Base-by-base conservation (phyloP, 176 grass and related monocot species). In the Zea luxurians region DNA sequence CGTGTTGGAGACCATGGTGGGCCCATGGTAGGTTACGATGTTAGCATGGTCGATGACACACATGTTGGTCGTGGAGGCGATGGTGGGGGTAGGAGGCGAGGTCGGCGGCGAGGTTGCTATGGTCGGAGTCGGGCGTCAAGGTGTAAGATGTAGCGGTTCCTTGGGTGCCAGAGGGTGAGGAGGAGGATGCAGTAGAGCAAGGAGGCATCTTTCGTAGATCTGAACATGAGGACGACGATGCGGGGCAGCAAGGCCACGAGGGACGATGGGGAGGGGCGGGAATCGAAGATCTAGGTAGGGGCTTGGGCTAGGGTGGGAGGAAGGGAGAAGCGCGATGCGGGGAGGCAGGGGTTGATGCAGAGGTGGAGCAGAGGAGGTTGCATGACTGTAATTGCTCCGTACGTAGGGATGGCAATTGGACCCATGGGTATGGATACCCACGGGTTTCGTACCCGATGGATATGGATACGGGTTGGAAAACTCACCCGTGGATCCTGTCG, bases 1-100 rank as follows among this genome's bases (percentile, higher is more conserved):
- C 8, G 89, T 91, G 82, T 64, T 88, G 78, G 89, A 82, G 41
- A 91, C 85, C 89, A 91, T 91, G 81, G 81, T 84, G 52, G 89
- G 85, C 1, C 89, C 84, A 2, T 81, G 89, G 71, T 91, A 91
- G 21, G 85, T 91, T 57, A 91, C 54, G 73, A 91, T 74, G 62
- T 91, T 88, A 36, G 85, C 89, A 16, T 76, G 58, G 11, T 84
- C 21, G 78, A 91, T 52, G 74, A 88, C 83, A 63, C 69, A 83
- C 1, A 85, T 85, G 70, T 91, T 91, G 0, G 40, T 85, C 4
- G 59, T 63, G 2, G 82, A 35, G 46, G 78, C 8, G 48, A 88
- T 50, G 55, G 79, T 64, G 0, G 82, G 82, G 82, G 69, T 85
- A 82, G 12, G 3, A 46, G 7, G 78, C 82, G 42, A 91, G 54